Base-by-base conservation (phyloP, 2,329 filamentous ascomycete species). In the Aspergillus pseudotamarii region DNA sequence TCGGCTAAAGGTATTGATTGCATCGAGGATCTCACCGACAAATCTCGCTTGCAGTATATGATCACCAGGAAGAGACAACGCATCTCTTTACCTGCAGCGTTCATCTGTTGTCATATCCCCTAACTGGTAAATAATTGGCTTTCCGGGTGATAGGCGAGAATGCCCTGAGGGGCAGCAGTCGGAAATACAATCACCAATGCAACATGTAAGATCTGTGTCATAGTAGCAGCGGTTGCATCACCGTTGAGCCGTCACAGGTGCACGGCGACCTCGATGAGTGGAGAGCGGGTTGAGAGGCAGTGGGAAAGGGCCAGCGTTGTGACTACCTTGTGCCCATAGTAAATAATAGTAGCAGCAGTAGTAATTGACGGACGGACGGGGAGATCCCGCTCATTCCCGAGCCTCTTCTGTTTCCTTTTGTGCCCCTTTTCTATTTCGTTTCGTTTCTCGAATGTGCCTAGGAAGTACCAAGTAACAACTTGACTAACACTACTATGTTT, bases 311-410 rank as follows among this genome's bases (percentile, higher is more conserved):
- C 12, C 12, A 28, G 59, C 59, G 41, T 50, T 45, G 43, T 48
- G 41, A 41, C 51, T 43, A 46, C 48, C 46, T 19, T 41, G 11
- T 56, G 53, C 16, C 26, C 30, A 30, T 19, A 19, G 23, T 12
- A n/a, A 26, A 23, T 43, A 45, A 14, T 51, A 19, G 12, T 30
- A 26, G 23, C 19, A 50, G 26, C 21, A 28, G 26, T 26, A 51
- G 48, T 54, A 34, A 10, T 26, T 43, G n/a, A n/a, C 28, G 45
- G 45, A 26, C 36, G 55, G 54, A 61, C 59, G 55, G 54, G 62
- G 58, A 54, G 38, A 60, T 64, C 62, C 58, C 58, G 62, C 55
- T 48, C 34, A 38, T 30, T 55, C 34, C 62, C 62, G 62, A 38
- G 36, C 36, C 34, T 28, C 30, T 30, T 12, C 38, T 36, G 30